Percentiles rank a stretch among this genome's conserved stretches.
These are phyloP conservation scores for Fusarium sp. DNA, from an alignment of 2,329 filamentous ascomycete species.

Conservation along the genomic window DNA sequence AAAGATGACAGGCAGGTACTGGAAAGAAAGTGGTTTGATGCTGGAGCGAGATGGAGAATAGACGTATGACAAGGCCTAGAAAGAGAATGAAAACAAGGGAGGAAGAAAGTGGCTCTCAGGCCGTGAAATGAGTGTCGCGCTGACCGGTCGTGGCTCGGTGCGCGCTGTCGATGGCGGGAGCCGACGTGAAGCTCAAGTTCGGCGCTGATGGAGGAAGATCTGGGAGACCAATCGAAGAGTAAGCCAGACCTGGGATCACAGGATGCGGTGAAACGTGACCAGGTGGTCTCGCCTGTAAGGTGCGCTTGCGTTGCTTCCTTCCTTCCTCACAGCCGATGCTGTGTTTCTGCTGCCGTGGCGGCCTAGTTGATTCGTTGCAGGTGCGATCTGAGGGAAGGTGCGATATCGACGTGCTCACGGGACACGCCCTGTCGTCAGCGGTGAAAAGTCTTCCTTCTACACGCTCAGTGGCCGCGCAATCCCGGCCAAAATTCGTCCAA, in stretches of 20 bases:
- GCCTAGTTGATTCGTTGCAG: slow-evolving; percentile 14
- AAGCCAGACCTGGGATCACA: slow-evolving; percentile 31
- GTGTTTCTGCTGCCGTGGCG: slow-evolving; percentile 18
- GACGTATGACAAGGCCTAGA: slow-evolving; percentile 7
- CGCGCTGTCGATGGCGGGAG: slow-evolving; percentile 33
- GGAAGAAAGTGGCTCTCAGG: not conserved
- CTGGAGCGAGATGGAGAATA: slow-evolving; percentile 7
- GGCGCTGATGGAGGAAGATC: slow-evolving; percentile 24
- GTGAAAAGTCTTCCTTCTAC: slow-evolving; percentile 20
- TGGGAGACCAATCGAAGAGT: slow-evolving; percentile 21
- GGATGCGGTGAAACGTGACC: slow-evolving; percentile 43
- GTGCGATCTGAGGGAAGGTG: slow-evolving; percentile 24
- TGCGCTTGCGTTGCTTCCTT: slow-evolving; percentile 22
- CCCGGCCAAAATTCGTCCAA: slow-evolving; percentile 7
- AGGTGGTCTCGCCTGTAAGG: slow-evolving; percentile 30
- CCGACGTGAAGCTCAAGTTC: slow-evolving; percentile 22
- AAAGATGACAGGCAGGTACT: not conserved
- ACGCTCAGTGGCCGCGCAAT: slow-evolving; percentile 10
- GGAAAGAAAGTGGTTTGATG: not conserved
- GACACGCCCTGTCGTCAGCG: slow-evolving; percentile 21
- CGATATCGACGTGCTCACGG: slow-evolving; percentile 20
- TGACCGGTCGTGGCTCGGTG: slow-evolving; percentile 30
- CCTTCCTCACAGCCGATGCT: slow-evolving; percentile 24
- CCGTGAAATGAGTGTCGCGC: slow-evolving; percentile 19
- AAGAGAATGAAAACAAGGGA: not conserved